A percentile compares a stretch with the other conserved stretches of the same genome.
Evolutionary conservation across 2,329 filamentous ascomycete species (phyloP).

Genomic region (Chalaropsis thielavioides): DNA sequence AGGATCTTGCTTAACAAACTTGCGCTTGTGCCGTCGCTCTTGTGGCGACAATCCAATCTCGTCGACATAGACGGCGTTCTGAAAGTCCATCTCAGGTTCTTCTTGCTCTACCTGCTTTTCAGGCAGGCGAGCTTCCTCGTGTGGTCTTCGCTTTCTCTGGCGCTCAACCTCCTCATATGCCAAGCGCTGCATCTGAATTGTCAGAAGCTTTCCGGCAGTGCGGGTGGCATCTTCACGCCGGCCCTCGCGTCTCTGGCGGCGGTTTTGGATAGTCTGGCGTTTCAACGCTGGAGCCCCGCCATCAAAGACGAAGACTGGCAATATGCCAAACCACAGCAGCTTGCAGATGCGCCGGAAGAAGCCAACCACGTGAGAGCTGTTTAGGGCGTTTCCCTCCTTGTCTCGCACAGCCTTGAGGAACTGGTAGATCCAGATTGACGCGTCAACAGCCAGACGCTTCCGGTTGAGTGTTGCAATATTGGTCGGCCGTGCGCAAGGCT

Average conservation of each 20-base stretch:
- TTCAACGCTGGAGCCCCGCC: conserved; percentile 86
- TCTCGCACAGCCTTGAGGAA: conserved; percentile 97
- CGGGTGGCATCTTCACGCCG: conserved; percentile 80
- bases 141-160: conserved; percentile 27
- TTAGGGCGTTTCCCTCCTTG: conserved; percentile 91
- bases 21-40: conserved; percentile 58
- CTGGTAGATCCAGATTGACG: conserved; percentile 99
- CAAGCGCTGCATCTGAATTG: conserved; percentile 81
- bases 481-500: conserved; percentile 87
- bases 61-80: conserved; percentile 75
- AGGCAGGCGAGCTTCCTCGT: conserved; percentile 30
- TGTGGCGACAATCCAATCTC: conserved; percentile 67
- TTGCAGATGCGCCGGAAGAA: conserved; percentile 99
- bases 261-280: conserved; percentile 68
- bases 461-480: conserved; percentile 93
- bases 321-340: conserved; percentile 88
- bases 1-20: conserved; percentile 81
- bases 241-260: conserved; percentile 71
- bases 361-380: conserved; percentile 89
- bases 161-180: conserved; percentile 73
- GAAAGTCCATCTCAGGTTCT: conserved; percentile 47
- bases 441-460: conserved; percentile 91
- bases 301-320: conserved; percentile 95
- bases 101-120: conserved; percentile 25
- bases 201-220: conserved; percentile 81